Percentiles rank a stretch among this genome's conserved stretches.
Evolutionary conservation across 2,329 filamentous ascomycete species (phyloP).

Genomic region (Apiospora aurea): DNA sequence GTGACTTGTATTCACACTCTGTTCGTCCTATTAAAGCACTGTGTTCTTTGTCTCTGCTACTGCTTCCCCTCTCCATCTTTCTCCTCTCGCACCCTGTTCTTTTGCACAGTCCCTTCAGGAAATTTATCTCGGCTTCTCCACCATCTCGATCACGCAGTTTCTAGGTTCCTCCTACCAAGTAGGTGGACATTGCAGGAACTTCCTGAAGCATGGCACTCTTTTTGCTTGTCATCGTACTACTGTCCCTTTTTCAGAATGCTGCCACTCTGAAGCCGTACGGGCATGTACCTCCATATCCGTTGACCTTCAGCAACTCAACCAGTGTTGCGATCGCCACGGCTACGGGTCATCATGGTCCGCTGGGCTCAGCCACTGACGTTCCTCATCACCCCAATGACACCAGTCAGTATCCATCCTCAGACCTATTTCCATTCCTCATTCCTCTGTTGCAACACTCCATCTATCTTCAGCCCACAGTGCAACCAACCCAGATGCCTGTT

Average conservation of each 20-base stretch:
- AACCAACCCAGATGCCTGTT: not conserved
- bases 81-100: not conserved
- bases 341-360: not conserved
- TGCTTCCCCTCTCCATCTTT: not conserved
- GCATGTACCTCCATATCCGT: not conserved
- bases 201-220: not conserved
- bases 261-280: not conserved
- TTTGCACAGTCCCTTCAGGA: not conserved
- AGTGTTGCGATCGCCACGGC: not conserved
- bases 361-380: not conserved
- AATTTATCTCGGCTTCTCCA: not conserved
- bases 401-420: not conserved
- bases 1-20: not conserved
- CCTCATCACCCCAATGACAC: not conserved
- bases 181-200: not conserved
- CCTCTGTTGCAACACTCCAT: not conserved
- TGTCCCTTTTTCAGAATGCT: not conserved
- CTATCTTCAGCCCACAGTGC: not conserved
- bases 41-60: not conserved
- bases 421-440: not conserved
- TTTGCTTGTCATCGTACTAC: not conserved
- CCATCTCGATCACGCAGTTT: not conserved
- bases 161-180: no score
- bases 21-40: not conserved
- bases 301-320: not conserved